These are phyloP conservation scores for Tolypocladium endophyticum DNA, from an alignment of 2,329 filamentous ascomycete species.

Conservation along the genomic window DNA sequence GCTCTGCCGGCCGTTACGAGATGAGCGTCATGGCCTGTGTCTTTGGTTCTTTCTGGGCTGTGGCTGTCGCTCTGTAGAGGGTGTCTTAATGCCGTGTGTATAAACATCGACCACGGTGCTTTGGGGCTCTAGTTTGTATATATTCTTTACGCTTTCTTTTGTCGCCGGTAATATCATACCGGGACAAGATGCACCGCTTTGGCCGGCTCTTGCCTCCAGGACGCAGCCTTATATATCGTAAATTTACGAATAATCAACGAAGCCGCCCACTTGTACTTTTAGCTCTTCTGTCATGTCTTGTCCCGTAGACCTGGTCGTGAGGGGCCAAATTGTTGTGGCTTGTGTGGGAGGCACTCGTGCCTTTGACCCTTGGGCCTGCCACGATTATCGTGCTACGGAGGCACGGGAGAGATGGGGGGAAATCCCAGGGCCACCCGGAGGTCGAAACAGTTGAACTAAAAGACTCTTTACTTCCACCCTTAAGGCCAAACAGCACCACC, in stretches of 20 bases:
- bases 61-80: constrained; percentile 10
- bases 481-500: too few relatives aligned
- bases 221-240: not conserved
- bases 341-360: too few relatives aligned
- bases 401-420: too few relatives aligned
- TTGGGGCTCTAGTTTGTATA: not conserved
- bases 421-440: too few relatives aligned
- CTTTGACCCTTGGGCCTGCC: too few relatives aligned
- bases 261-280: not conserved
- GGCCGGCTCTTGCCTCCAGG: not conserved
- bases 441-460: too few relatives aligned
- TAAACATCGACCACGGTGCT: not conserved
- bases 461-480: too few relatives aligned
- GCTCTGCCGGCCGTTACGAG: constrained; percentile 9
- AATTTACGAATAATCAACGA: not conserved
- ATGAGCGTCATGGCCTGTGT: constrained; percentile 13
- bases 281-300: not conserved
- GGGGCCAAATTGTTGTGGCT: too few relatives aligned
- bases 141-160: not conserved
- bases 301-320: not conserved
- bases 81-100: not conserved
- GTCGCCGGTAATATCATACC: not conserved
- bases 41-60: constrained; percentile 12
- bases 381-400: too few relatives aligned
- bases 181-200: not conserved